Conservation (phyloP, 2,329 filamentous ascomycete species). For the Colletotrichum lindemuthianum region DNA sequence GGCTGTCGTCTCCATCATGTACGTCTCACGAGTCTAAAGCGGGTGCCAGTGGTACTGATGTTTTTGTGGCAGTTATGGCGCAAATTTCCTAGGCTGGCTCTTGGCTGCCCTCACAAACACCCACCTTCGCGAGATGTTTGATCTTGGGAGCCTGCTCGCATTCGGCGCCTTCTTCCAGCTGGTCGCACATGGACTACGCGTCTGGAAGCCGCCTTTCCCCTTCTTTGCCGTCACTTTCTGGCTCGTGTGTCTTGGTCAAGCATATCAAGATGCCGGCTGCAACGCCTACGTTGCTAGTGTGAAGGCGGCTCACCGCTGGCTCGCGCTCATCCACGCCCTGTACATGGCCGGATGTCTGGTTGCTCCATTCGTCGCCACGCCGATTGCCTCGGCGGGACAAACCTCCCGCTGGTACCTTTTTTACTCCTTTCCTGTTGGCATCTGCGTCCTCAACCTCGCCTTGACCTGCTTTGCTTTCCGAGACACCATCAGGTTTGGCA, state of each 20-base stretch:
- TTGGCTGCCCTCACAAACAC: slow-evolving; percentile 66
- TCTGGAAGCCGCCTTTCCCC: slow-evolving; percentile 66
- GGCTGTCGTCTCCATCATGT: slow-evolving; percentile 61
- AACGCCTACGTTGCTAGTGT: slow-evolving; percentile 69
- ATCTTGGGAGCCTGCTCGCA: slow-evolving; percentile 65
- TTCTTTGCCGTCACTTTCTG: slow-evolving; percentile 68
- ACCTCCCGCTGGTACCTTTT: slow-evolving; percentile 62
- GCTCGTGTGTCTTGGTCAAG: slow-evolving; percentile 67
- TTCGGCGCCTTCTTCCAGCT: slow-evolving; percentile 67
- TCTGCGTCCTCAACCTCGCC: slow-evolving; percentile 61
- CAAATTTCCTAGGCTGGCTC: slow-evolving; percentile 70
- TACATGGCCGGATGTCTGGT: slow-evolving; percentile 67
- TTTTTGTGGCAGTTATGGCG: slow-evolving; percentile 54
- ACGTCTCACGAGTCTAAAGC: slow-evolving; percentile 31
- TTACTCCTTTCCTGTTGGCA: slow-evolving; percentile 63
- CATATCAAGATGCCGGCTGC: slow-evolving; percentile 70
- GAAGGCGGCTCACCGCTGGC: slow-evolving; percentile 65
- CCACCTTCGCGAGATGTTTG: slow-evolving; percentile 60
- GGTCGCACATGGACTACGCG: slow-evolving; percentile 62
- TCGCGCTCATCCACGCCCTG: slow-evolving; percentile 72
- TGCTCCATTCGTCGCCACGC: slow-evolving; percentile 64
- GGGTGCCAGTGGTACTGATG: accelerated
- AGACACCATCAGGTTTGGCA: slow-evolving; percentile 51
- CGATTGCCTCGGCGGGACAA: slow-evolving; percentile 54
- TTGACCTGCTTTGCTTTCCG: slow-evolving; percentile 60